Base-by-base conservation (phyloP, 1,284 basidiomycete genomes). In the Fereydounia khargensis region DNA sequence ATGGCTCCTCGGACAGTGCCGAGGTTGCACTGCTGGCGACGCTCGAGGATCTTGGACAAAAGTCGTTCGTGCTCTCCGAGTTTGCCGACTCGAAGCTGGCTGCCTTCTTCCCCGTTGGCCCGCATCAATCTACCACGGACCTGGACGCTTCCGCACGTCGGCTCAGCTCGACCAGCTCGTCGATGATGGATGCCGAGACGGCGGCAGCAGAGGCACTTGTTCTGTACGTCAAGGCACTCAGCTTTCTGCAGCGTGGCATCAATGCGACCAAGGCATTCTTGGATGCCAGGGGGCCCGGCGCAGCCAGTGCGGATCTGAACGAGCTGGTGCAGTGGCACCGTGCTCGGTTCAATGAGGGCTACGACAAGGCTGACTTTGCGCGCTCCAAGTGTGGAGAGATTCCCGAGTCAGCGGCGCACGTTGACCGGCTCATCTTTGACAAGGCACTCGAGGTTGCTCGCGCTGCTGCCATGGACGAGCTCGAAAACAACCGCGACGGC, bases 61-160 rank as follows among this genome's bases (percentile, higher is more conserved):
- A 97, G 81, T 91, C 92, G 19, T 87, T 89, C 56, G 90, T 94
- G 27, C 79, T 97, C 43, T 87, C 87, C 41, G 86, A 89, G 58
- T 92, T 92, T 82, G 94, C 89, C 25, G 92, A 97, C 77, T 84
- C 87, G 74, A 89, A 91, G 82, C 86, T 94, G 55, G 85, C 88
- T 42, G 85, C 84, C 42, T 50, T 42, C 37, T 76, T 84, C 88
- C 35, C 88, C 84, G 77, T 45, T 5, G 68, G 68, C 1, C 66
- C 68, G 21, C 68, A 70, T 38, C 68, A 70, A 32, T 45, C 50
- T 10, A 47, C 47, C 25, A 42, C 52, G 19, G 43, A 54, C 8
- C 38, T 63, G 4, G 55, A 59, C 28, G 35, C 51, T 9, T 53
- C 48, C 9, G 36, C 44, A 3, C 35, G 54, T 3, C 42, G 54